These are phyloP conservation scores for Colletotrichum truncatum DNA, from an alignment of 2,329 filamentous ascomycete species.

Conservation along the genomic window DNA sequence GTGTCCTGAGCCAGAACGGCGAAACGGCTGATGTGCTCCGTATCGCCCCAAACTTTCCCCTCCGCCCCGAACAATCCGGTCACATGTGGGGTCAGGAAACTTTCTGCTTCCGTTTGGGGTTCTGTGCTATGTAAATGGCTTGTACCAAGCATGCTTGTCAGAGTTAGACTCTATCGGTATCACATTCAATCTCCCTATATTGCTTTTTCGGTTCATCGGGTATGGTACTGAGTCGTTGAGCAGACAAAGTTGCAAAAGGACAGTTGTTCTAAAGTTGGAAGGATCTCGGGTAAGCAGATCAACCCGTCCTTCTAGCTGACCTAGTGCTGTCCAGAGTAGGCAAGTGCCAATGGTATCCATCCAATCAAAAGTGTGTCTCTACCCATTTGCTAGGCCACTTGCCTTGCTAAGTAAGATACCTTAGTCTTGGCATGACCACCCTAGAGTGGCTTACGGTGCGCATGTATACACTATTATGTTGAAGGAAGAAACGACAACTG, in stretches of 20 bases:
- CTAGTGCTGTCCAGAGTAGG: background rate
- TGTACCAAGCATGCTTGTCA: background rate
- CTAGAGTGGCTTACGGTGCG: no score
- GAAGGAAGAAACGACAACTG: no score
- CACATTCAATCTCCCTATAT: conserved; percentile 7
- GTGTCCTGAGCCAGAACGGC: conserved; percentile 22
- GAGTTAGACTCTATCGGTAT: background rate
- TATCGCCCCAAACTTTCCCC: conserved; percentile 8
- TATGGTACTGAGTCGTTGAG: background rate
- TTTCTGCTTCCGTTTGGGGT: conserved; percentile 4
- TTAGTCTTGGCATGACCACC: no score
- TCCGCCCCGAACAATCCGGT: conserved; percentile 15
- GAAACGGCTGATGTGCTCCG: conserved; percentile 21
- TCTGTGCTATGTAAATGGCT: conserved; percentile 8
- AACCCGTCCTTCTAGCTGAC: background rate
- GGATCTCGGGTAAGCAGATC: background rate
- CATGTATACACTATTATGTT: no score
- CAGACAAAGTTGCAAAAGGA: background rate
- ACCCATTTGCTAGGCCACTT: background rate
- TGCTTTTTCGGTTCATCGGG: background rate
- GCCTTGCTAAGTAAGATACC: background rate
- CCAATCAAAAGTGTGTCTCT: background rate
- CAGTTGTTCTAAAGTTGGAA: conserved; percentile 2
- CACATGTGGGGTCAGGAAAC: conserved; percentile 1
- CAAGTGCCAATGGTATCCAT: background rate